Base-by-base conservation (phyloP, 768 basidiomycete species). In the Tricholoma furcatifolium region DNA sequence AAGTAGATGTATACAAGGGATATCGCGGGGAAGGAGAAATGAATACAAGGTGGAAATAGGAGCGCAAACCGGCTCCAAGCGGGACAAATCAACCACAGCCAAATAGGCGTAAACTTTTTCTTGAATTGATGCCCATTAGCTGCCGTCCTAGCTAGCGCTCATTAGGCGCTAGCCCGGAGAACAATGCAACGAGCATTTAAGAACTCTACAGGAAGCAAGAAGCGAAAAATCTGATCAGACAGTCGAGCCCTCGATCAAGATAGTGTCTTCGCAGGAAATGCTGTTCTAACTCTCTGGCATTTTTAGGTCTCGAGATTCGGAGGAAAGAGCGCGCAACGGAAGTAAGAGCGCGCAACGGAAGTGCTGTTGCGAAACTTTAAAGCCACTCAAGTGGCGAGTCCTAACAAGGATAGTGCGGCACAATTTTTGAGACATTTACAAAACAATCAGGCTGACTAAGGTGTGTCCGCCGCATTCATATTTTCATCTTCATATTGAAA, bases 41-140 rank as follows among this genome's bases (percentile, higher is more conserved):
- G n/a, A n/a, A 23, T n/a, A 14, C 2, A 20, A 50, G 21, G 14
- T 9, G 14, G 2, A 11, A 46, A 32, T 53, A 32, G 8, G 36
- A 12, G 14, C 4, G n/a, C 49, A 57, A 41, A 52, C 47, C 39
- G 12, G 47, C 56, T 32, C 46, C 1, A 43, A 45, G 42, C 42
- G 47, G 55, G 50, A 43, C 50, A 62, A 62, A 61, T 64, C 62
- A 67, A 67, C 66, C 47, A 45, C 50, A 43, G 40, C 45, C 63
- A 66, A 66, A 66, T 36, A 66, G 4, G 12, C 9, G 36, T 55
- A 62, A 66, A 65, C 36, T 50, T 24, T 8, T 46, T 17, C 11
- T 32, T 44, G 31, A n/a, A 50, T 36, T 50, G 44, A 40, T 30
- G 31, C 36, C n/a, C 40, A 23, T 35, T n/a, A 24, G 17, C 6